Evolutionary conservation across 1,284 basidiomycete species (phyloP), one percentile per base, ranked within the genome.

Genomic region (Quambalaria eucalypti): DNA sequence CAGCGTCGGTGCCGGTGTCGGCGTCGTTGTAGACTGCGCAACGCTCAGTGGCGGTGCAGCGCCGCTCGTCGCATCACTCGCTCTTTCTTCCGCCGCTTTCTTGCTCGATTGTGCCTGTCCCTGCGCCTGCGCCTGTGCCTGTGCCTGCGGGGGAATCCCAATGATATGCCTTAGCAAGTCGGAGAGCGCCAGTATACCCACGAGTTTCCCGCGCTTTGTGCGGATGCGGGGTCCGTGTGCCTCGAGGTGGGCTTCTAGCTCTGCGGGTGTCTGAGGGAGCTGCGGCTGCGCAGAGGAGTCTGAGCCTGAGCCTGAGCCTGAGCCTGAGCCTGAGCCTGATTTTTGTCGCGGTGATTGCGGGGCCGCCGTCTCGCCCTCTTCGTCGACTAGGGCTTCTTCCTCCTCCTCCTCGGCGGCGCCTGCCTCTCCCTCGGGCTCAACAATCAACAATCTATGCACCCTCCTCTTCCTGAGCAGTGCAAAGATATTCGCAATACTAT

Each of bases 401-500:
- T 25, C 14, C 19, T 26, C 14, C 23, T 49, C n/a, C 28, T 14
- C 14, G 31, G 30, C 48, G 1, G 44, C 42, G 4, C 39, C 46
- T 8, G 29, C 21, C 19, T 7, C 19, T 4, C 51, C 42, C 48
- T 61, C 58, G 2, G 64, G 65, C 49, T 73, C 69, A 14, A 74
- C 30, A 2, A 74, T 60, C 9, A 75, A 46, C 48, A 97, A 78
- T 48, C 95, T 85, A 76, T 99, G 95, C 5, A 96, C 90, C 25
- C 95, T 81, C 30, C 91, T 84, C 71, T 90, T 90, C 77, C 90
- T 89, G 74, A 98, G 88, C 23, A 96, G 83, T 58, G 89, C 86
- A 60, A 99, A 83, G 23, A 98, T 82, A 1, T 89, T 91, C 1
- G 88, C 88, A n/a, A 98, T 79, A 0, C 91, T 91, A 74, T 98